Evolutionary conservation across 257 asterid genomes (phyloP).

Genomic region (Solanum ahanhuiri): DNA sequence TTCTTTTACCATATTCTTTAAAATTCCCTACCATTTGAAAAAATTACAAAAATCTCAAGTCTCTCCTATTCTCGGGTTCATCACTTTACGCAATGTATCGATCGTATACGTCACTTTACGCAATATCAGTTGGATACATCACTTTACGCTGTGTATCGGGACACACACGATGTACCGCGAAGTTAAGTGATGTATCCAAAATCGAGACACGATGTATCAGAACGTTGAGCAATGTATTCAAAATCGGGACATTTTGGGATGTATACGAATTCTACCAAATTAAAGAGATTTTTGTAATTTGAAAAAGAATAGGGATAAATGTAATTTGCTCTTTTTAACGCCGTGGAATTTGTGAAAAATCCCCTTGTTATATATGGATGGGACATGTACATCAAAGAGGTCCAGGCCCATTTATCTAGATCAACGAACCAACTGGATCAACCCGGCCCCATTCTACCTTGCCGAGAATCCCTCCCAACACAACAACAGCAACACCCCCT

Average conservation of each 20-base stretch:
- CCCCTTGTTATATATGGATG: conserved; percentile 6
- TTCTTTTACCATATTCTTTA: too few species aligned
- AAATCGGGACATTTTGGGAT: not conserved
- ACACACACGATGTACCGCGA: accelerated
- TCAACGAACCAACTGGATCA: not conserved
- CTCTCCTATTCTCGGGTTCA: too few species aligned
- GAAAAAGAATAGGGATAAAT: not conserved
- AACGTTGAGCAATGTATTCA: accelerated
- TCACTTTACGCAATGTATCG: too few species aligned
- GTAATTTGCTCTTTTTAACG: too few species aligned
- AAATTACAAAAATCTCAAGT: too few species aligned
- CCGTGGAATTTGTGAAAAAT: not conserved
- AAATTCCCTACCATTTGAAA: too few species aligned
- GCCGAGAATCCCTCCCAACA: not conserved
- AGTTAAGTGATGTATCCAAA: not conserved
- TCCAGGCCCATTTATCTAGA: conserved; percentile 1
- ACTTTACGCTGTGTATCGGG: too few species aligned
- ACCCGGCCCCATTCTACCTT: not conserved
- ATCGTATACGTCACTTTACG: too few species aligned
- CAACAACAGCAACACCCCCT: not conserved
- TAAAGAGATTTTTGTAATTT: not conserved
- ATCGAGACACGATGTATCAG: accelerated
- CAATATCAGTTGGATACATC: too few species aligned
- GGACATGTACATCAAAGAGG: conserved; percentile 28
- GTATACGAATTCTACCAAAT: too few species aligned